Percentiles rank a stretch among this genome's conserved stretches.
These are phyloP conservation scores for Chamaecyparis obtusa DNA, from an alignment of 75 land plant species.

Conservation along the genomic window DNA sequence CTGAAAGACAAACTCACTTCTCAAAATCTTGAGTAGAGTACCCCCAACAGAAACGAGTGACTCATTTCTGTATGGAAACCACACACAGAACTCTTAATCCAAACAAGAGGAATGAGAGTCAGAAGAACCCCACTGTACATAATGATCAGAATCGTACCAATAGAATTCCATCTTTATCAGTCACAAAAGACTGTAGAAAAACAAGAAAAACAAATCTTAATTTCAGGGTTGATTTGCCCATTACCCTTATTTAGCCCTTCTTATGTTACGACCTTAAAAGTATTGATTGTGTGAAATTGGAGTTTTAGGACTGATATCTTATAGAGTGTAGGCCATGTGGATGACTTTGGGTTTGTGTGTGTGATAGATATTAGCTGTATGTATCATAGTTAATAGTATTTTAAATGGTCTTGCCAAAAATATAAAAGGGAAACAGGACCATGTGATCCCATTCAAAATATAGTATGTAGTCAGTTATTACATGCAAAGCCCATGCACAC, in stretches of 20 bases:
- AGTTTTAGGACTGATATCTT: background rate
- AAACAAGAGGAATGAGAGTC: slow-evolving; percentile 2
- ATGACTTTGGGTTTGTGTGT: background rate
- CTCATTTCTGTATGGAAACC: background rate
- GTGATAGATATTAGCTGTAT: background rate
- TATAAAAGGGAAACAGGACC: no score
- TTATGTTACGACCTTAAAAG: background rate
- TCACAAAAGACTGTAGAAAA: background rate
- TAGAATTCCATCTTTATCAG: background rate
- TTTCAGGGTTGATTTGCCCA: background rate
- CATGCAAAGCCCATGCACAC: no score
- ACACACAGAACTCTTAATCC: background rate
- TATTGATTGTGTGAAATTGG: background rate
- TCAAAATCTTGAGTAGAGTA: background rate
- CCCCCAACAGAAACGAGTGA: background rate
- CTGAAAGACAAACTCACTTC: no score
- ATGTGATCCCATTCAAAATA: no score
- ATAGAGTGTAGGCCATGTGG: background rate
- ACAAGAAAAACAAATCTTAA: background rate
- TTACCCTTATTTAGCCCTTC: background rate
- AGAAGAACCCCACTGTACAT: background rate
- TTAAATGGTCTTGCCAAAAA: background rate
- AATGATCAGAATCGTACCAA: background rate
- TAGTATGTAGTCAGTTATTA: no score
- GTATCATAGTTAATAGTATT: background rate